Base-by-base conservation (phyloP, 2,329 filamentous ascomycete species). In the Claviceps paspali region DNA sequence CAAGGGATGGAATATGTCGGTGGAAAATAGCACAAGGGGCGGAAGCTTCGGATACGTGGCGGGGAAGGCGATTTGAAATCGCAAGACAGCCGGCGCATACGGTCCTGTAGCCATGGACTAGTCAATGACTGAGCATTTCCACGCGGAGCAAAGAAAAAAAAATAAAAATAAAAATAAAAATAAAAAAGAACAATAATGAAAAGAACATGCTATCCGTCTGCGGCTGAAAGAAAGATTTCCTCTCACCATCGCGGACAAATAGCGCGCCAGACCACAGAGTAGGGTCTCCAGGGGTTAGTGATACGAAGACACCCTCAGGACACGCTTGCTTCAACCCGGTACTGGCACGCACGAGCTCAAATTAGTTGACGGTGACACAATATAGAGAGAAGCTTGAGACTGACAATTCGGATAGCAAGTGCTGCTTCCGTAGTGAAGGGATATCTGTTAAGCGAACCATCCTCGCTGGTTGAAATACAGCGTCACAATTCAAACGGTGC, bases 1-100 rank as follows among this genome's bases (percentile, higher is more conserved):
- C 29, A 98, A 68, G 14, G 88, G 88, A 55, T 98, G 88, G 57
- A 96, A 98, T 47, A 96, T 80, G 54, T 96, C 88, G 47, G 84
- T 92, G 32, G 76, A 73, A 58, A 98, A 94, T 38, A 80, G 88
- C 46, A 98, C 75, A 14, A 87, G 67, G 8, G 91, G 91, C 35
- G 88, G 83, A 15, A 83, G 62, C 36, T 68, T 62, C 10, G 88
- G 88, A 54, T 92, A 95, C 28, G 71, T 69, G 42, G 80, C 68
- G 26, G 87, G 83, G 50, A 96, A 96, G 18, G 79, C 79, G 45
- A 96, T 81, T 47, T 91, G 79, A 60, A 96, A 93, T 50, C 87
- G 82, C 44, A 96, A 71, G 49, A 95, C 73, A 33, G 86, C 83
- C 41, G 82, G 79, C 15, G 83, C 72, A 61, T 95, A 98, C 14